Conservation (phyloP, 768 basidiomycete species). For the Tubosaeta sp. region DNA sequence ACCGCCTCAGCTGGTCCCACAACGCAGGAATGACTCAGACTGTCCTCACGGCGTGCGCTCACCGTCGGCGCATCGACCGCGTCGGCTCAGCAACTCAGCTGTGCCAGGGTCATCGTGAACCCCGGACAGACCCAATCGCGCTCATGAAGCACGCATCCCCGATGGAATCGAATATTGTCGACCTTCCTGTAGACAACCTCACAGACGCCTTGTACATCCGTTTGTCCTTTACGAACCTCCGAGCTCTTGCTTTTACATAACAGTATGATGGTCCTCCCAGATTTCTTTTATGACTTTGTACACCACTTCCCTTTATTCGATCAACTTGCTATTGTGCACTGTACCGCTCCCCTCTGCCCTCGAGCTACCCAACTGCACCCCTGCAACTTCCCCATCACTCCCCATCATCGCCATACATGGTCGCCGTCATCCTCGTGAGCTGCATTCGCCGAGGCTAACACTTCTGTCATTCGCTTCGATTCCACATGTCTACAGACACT, state of each 20-base stretch:
- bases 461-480: slow-evolving; percentile 40
- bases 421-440: slow-evolving; percentile 18
- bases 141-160: slow-evolving; percentile 24
- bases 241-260: slow-evolving; percentile 32
- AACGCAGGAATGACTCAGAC: too few relatives aligned
- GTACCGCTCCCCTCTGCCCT: slow-evolving; percentile 23
- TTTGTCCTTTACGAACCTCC: slow-evolving; percentile 31
- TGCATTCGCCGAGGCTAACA: slow-evolving; percentile 33
- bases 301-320: slow-evolving; percentile 36
- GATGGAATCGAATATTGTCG: slow-evolving; percentile 20
- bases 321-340: slow-evolving; percentile 39
- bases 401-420: slow-evolving; percentile 36
- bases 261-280: slow-evolving; percentile 33
- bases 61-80: slow-evolving; percentile 27
- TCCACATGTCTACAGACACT: slow-evolving; percentile 37
- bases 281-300: slow-evolving; percentile 32
- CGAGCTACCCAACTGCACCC: slow-evolving; percentile 25
- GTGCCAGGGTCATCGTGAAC: slow-evolving; percentile 21
- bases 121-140: slow-evolving; percentile 15
- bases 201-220: slow-evolving; percentile 19
- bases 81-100: slow-evolving; percentile 25
- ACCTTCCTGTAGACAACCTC: slow-evolving; percentile 15
- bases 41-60: slow-evolving; percentile 17
- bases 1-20: too few relatives aligned
- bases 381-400: slow-evolving; percentile 39